Evolutionary conservation across 1,139 yeast species (phyloP), one percentile per base, ranked within the genome.

Genomic region (Debaryomyces sp.): DNA sequence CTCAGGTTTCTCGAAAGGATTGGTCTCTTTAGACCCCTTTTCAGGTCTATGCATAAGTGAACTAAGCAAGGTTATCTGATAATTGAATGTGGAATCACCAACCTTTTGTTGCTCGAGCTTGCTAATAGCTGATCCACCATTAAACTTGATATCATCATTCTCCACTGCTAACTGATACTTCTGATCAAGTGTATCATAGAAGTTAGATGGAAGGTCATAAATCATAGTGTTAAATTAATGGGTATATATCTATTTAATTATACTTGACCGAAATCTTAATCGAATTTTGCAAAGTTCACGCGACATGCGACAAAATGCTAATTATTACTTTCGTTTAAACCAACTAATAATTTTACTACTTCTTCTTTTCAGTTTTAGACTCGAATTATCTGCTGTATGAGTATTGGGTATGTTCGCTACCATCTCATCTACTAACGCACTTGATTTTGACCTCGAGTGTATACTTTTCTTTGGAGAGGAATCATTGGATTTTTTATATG

Each of bases 1-100:
- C 55, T 89, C 96, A 0, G 96, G 95, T 13, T 82, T 80, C 44
- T 80, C 79, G 70, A 94, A 94, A 1, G 98, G 98, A 60, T 90
- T 84, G 45, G 65, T 60, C 17, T 71, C 70, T 6, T 62, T 53
- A 47, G 68, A 57, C 24, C 77, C 73, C 40, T 65, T 58, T 44
- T 80, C 83, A 12, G 94, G 91, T 59, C 89, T 82, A 51, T 77
- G 72, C 49, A 73, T 73, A 50, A 87, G 71, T 8, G 84, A 68
- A 36, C 64, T 58, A 36, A 75, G 60, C 23, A 67, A 58, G 1
- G 78, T 72, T 27, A 69, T 58, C 49, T 72, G 74, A 46, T 65
- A 61, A 7, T 61, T 57, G 21, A 64, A 45, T 5, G 57, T 50
- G 15, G 65, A 43, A 6, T 55, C 59, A 6, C 66, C 64, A 8